phyloP scores from a whole-genome alignment of 768 basidiomycete genomes.

The Hygrocybe punicea region DNA sequence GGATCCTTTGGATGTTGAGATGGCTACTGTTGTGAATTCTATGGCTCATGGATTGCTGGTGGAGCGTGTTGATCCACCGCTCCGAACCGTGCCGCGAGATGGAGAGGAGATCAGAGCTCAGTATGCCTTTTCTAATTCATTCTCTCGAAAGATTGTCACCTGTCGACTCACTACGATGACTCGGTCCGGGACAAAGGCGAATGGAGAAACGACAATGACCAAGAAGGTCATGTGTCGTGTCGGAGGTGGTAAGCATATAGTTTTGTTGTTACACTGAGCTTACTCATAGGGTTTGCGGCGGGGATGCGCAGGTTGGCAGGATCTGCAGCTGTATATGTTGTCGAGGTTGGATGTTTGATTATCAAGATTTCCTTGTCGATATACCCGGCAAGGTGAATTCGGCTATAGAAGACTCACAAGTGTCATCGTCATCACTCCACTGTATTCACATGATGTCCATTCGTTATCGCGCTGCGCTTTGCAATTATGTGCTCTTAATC shows the following conservation, averaged over 20 bases:
- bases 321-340: constrained; percentile 70
- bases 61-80: constrained; percentile 76
- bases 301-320: constrained; percentile 63
- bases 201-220: constrained; percentile 44
- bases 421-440: neutral
- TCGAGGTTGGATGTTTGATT: constrained; percentile 3
- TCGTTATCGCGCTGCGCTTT: constrained; percentile 2
- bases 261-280: neutral
- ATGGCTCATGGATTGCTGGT: constrained; percentile 74
- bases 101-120: constrained; percentile 81
- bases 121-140: constrained; percentile 73
- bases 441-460: constrained; percentile 3
- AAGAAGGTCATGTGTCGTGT: constrained; percentile 93
- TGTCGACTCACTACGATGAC: constrained; percentile 78
- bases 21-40: constrained; percentile 70
- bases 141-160: constrained; percentile 71
- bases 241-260: constrained; percentile 62
- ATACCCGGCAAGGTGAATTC: neutral
- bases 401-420: neutral
- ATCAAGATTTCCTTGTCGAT: neutral
- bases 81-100: constrained; percentile 60
- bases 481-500: neutral
- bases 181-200: constrained; percentile 47
- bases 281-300: neutral
- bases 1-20: constrained; percentile 81